Percentiles rank a stretch among this genome's conserved stretches.
These are phyloP conservation scores for Tetradesmus obliquus DNA, from an alignment of 139 green algal species.

Conservation along the genomic window DNA sequence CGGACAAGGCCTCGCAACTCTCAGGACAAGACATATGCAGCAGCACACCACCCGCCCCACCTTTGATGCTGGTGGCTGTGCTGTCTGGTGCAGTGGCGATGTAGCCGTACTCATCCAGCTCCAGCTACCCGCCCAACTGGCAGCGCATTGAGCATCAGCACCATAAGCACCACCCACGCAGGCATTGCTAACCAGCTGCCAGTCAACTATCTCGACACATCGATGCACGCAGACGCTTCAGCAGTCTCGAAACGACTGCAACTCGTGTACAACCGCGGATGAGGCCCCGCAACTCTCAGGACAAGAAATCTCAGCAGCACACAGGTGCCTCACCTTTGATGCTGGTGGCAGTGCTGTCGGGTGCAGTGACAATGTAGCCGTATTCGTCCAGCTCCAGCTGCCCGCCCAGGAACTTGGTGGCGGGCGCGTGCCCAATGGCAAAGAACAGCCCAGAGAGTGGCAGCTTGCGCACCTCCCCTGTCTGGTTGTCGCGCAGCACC, in stretches of 20 bases:
- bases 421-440: conserved; percentile 91
- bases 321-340: conserved; percentile 42
- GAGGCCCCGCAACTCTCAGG: too few relatives aligned
- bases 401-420: conserved; percentile 81
- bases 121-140: conserved; percentile 54
- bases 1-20: too few relatives aligned
- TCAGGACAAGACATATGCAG: not conserved
- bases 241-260: too few relatives aligned
- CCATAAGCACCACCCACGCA: too few relatives aligned
- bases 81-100: conserved; percentile 72
- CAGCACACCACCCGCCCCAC: not conserved
- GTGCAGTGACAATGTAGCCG: conserved; percentile 79
- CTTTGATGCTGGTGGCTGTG: conserved; percentile 68
- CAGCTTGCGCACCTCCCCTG: conserved; percentile 59
- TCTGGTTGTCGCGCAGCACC: conserved; percentile 65
- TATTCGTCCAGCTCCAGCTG: conserved; percentile 81
- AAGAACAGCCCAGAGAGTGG: conserved; percentile 88
- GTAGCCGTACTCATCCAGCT: conserved; percentile 80
- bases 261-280: too few relatives aligned
- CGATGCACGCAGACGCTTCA: too few relatives aligned
- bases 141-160: too few relatives aligned
- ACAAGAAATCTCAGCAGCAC: too few relatives aligned
- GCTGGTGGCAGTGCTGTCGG: conserved; percentile 70
- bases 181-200: too few relatives aligned
- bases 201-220: too few relatives aligned